A percentile compares a stretch with the other conserved stretches of the same genome.
These are phyloP conservation scores for Botryotinia narcissicola DNA, from an alignment of 2,329 filamentous ascomycete species.

Conservation along the genomic window DNA sequence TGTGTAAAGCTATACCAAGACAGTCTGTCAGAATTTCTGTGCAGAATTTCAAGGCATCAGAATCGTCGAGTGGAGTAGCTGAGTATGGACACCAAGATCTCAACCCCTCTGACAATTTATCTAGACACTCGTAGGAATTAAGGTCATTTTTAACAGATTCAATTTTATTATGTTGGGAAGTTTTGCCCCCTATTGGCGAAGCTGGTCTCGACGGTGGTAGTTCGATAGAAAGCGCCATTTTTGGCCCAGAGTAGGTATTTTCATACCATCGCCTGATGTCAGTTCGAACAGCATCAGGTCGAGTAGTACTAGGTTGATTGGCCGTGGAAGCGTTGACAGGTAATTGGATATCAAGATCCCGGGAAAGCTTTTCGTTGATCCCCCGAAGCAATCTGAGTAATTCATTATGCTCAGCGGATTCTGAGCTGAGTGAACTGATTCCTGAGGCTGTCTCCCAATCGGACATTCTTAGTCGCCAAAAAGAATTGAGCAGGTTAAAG, in stretches of 20 bases:
- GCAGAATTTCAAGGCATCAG: too few relatives aligned
- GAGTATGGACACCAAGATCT: background rate
- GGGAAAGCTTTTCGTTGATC: background rate
- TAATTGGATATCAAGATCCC: background rate
- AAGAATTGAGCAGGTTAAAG: background rate
- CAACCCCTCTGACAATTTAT: rapidly evolving
- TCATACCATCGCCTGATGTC: background rate
- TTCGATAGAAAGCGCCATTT: rapidly evolving
- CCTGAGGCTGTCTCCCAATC: background rate
- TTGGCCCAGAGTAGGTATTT: background rate
- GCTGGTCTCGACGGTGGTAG: background rate
- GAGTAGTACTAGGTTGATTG: background rate
- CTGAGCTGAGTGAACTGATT: background rate
- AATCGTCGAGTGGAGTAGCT: background rate
- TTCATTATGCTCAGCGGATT: background rate
- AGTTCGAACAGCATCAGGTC: too few relatives aligned
- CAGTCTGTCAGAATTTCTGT: too few relatives aligned
- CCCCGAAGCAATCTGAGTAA: background rate
- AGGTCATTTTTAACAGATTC: background rate
- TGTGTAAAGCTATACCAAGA: too few relatives aligned
- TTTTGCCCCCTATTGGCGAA: background rate
- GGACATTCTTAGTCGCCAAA: background rate
- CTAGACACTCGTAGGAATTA: background rate
- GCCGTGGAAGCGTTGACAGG: background rate
- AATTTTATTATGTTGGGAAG: background rate